phyloP scores from a whole-genome alignment of 176 grass and related monocot genomes.

The Themeda triandra region DNA sequence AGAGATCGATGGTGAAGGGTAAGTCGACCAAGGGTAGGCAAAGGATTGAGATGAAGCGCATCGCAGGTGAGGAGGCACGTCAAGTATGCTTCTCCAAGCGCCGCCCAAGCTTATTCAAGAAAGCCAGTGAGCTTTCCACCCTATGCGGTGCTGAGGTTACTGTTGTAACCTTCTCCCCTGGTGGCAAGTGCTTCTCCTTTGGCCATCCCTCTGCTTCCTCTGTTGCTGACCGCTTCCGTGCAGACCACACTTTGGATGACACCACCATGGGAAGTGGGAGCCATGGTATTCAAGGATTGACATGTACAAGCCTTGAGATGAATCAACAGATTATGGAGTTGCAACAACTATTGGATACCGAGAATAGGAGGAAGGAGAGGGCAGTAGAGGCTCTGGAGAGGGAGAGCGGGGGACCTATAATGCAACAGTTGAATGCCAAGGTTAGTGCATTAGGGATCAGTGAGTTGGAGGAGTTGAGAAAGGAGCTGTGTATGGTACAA shows the following conservation, averaged over 20 bases:
- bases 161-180: constrained; percentile 43
- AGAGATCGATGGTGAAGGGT: background rate
- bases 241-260: background rate
- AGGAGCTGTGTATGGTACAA: background rate
- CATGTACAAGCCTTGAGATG: background rate
- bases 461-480: background rate
- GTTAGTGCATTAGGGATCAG: background rate
- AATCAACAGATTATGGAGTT: background rate
- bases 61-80: background rate
- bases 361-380: background rate
- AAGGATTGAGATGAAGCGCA: constrained; percentile 28
- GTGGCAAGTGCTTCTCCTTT: background rate
- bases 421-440: background rate
- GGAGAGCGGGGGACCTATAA: background rate
- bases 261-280: background rate
- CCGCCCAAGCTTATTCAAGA: constrained; percentile 35
- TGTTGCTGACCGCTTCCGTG: background rate
- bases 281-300: background rate
- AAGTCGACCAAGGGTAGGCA: constrained; percentile 15
- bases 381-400: background rate
- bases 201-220: background rate
- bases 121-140: constrained; percentile 41
- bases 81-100: constrained; percentile 45
- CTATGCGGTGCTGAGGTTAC: constrained; percentile 32
- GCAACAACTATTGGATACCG: background rate